phyloP scores from a whole-genome alignment of 768 basidiomycete species.

The Termitomyces sp. region DNA sequence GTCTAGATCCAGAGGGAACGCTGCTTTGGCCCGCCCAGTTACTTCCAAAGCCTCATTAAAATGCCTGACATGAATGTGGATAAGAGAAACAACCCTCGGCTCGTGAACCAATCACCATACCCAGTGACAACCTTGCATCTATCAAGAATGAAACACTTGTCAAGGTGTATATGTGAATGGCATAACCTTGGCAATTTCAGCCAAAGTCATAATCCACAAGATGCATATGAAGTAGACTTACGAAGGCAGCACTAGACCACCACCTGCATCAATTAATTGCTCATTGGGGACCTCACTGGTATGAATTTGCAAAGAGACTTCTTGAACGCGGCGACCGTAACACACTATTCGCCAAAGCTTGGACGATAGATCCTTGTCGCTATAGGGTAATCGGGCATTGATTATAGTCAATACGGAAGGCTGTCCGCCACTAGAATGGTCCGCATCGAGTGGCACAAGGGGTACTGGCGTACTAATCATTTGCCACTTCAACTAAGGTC shows the following conservation, averaged over 20 bases:
- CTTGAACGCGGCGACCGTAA: conserved; percentile 21
- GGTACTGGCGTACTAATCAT: not conserved
- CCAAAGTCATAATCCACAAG: conserved; percentile 5
- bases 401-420: conserved; percentile 9
- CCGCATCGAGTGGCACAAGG: not conserved
- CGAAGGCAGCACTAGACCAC: conserved; percentile 34
- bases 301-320: conserved; percentile 15
- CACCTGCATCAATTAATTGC: conserved; percentile 21
- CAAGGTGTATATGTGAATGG: conserved; percentile 64
- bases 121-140: conserved; percentile 50
- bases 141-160: conserved; percentile 66
- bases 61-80: conserved; percentile 30
- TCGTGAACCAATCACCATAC: conserved; percentile 28
- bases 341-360: conserved; percentile 30
- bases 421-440: not conserved
- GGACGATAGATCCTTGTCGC: conserved; percentile 20
- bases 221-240: conserved; percentile 17
- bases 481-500: not conserved
- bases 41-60: conserved; percentile 53
- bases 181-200: conserved; percentile 34
- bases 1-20: conserved; percentile 35
- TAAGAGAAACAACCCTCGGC: not conserved
- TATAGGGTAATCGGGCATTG: conserved; percentile 27
- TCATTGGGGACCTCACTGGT: not conserved
- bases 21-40: conserved; percentile 47